These are phyloP conservation scores for Rhodotorula mucilaginosa DNA, from an alignment of 1,284 basidiomycete genomes.

Conservation along the genomic window DNA sequence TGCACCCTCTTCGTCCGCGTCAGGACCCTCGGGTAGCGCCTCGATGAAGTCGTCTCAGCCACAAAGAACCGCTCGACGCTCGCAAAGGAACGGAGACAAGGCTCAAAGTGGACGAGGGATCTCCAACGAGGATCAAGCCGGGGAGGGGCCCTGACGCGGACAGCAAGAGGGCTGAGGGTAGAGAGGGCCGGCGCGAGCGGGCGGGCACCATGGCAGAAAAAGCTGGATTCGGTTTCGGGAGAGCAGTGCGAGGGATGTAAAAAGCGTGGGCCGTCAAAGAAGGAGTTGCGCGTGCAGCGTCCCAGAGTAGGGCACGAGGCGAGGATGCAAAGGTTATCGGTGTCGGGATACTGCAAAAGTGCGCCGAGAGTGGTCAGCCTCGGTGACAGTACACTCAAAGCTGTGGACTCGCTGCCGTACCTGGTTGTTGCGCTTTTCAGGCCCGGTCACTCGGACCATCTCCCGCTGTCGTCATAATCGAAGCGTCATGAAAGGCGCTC, in stretches of 20 bases:
- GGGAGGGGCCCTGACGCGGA: background rate
- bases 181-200: no score
- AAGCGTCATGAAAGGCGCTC: slow-evolving; percentile 12
- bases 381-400: no score
- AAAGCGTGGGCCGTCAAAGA: background rate
- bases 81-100: slow-evolving; percentile 16
- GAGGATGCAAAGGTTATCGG: slow-evolving; percentile 3
- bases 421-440: background rate
- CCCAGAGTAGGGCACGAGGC: background rate
- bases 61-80: slow-evolving; percentile 19
- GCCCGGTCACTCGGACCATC: no score
- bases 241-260: background rate
- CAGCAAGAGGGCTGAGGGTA: background rate
- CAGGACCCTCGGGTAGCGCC: no score
- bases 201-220: background rate
- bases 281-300: background rate
- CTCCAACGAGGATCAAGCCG: background rate
- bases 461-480: background rate
- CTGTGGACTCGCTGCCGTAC: background rate
- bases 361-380: background rate
- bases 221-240: background rate
- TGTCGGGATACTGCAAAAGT: slow-evolving; percentile 6
- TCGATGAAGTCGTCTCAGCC: no score
- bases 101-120: background rate
- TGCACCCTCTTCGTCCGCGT: no score